These are phyloP conservation scores for Septoria linicola DNA, from an alignment of 2,329 filamentous ascomycete genomes.

Conservation along the genomic window DNA sequence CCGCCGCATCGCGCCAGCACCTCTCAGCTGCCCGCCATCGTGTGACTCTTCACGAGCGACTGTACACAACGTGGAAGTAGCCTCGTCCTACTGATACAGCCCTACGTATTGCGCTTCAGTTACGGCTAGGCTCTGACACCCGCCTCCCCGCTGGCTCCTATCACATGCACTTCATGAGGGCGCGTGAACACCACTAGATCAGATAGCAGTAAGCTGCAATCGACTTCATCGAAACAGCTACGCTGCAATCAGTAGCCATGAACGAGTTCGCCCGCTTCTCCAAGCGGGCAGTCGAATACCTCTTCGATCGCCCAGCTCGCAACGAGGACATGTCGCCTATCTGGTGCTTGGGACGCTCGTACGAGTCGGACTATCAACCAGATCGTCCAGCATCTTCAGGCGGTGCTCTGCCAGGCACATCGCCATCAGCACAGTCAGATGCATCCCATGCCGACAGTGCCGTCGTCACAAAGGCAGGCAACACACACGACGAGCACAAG, in stretches of 20 bases:
- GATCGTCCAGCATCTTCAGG: conserved; percentile 21
- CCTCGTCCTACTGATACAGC: neutral
- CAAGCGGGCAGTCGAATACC: conserved; percentile 81
- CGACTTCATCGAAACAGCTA: neutral
- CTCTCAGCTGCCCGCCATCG: conserved; percentile 2
- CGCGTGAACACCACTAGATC: conserved; percentile 20
- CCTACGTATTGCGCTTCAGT: neutral
- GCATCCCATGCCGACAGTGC: conserved; percentile 37
- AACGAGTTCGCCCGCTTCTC: conserved; percentile 72
- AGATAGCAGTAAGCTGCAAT: neutral
- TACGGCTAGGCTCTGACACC: neutral
- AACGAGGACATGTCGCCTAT: conserved; percentile 76
- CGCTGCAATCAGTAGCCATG: conserved; percentile 44
- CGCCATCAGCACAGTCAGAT: conserved; percentile 34
- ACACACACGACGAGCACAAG: conserved; percentile 20
- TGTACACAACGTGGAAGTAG: neutral
- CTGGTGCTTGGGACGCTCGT: conserved; percentile 72
- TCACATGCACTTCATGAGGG: conserved; percentile 19
- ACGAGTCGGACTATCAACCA: conserved; percentile 44
- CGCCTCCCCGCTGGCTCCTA: conserved; percentile 10
- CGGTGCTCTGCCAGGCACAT: conserved; percentile 23
- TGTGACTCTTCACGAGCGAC: conserved; percentile 6
- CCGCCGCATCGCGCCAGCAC: neutral
- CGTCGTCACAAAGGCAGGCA: conserved; percentile 29
- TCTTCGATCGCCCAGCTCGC: conserved; percentile 85